These are phyloP conservation scores for Annulohypoxylon maeteangense DNA, from an alignment of 495 filamentous ascomycete genomes.

Conservation along the genomic window DNA sequence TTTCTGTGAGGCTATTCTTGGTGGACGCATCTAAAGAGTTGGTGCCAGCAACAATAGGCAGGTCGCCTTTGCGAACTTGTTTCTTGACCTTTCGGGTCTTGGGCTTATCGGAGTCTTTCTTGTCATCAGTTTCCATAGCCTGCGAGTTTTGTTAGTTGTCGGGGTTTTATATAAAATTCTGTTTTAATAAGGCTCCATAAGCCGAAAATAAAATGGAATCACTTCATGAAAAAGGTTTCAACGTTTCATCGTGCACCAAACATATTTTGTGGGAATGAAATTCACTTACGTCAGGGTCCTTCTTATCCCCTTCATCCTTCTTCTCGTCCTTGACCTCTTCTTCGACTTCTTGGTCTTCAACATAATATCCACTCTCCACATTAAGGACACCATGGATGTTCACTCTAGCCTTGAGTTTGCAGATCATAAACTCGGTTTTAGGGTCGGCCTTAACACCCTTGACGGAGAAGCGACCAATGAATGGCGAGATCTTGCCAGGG, in stretches of 20 bases:
- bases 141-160: slow-evolving; percentile 51
- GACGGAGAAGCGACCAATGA: slow-evolving; percentile 96
- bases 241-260: no score
- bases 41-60: slow-evolving; percentile 86
- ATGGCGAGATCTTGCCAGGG: slow-evolving; percentile 91
- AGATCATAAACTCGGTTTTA: slow-evolving; percentile 97
- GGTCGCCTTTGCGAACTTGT: slow-evolving; percentile 97
- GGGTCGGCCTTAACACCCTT: slow-evolving; percentile 87
- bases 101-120: slow-evolving; percentile 77
- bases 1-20: slow-evolving; percentile 77
- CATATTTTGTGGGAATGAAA: neutral
- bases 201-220: neutral
- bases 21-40: slow-evolving; percentile 74
- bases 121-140: slow-evolving; percentile 92
- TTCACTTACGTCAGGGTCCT: slow-evolving; percentile 76
- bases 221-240: neutral
- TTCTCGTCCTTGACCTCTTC: slow-evolving; percentile 82
- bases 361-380: slow-evolving; percentile 96
- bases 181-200: neutral
- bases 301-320: slow-evolving; percentile 65
- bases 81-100: slow-evolving; percentile 99
- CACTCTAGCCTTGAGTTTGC: slow-evolving; percentile 98
- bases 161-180: neutral
- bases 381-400: slow-evolving; percentile 98
- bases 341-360: slow-evolving; percentile 98